Evolutionary conservation across 495 filamentous ascomycete genomes (phyloP).

Genomic region (Daldinia caldariorum): DNA sequence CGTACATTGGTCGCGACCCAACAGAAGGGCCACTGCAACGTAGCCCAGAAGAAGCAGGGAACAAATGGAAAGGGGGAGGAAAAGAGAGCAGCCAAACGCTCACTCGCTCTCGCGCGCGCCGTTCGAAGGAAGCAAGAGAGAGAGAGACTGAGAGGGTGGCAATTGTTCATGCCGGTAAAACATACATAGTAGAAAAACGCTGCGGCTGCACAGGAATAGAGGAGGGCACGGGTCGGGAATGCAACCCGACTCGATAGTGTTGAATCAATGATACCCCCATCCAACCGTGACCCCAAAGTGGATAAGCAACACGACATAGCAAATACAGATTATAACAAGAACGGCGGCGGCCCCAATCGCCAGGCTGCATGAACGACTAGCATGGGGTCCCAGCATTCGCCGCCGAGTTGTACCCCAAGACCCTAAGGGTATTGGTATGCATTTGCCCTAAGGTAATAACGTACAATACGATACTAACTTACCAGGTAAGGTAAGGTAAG

Average conservation of each 20-base stretch:
- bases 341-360: slow-evolving; percentile 41
- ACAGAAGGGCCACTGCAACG: slow-evolving; percentile 44
- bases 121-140: slow-evolving; percentile 20
- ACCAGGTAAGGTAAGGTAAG: too few relatives aligned
- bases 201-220: slow-evolving; percentile 46
- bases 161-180: slow-evolving; percentile 47
- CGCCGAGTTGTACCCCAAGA: not conserved
- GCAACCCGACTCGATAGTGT: slow-evolving; percentile 46
- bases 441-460: too few relatives aligned
- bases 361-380: slow-evolving; percentile 47
- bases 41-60: slow-evolving; percentile 33
- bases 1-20: slow-evolving; percentile 42
- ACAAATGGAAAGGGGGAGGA: slow-evolving; percentile 8
- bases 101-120: slow-evolving; percentile 4
- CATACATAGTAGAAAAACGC: slow-evolving; percentile 41
- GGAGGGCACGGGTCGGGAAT: slow-evolving; percentile 45
- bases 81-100: too few relatives aligned
- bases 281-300: slow-evolving; percentile 38
- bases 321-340: slow-evolving; percentile 37
- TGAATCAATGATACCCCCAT: slow-evolving; percentile 38
- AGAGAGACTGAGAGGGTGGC: slow-evolving; percentile 30
- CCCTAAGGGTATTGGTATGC: too few relatives aligned
- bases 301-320: slow-evolving; percentile 44
- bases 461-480: too few relatives aligned
- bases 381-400: slow-evolving; percentile 31